Evolutionary conservation across 2,329 filamentous ascomycete genomes (phyloP).

Genomic region (Fusarium sp.): DNA sequence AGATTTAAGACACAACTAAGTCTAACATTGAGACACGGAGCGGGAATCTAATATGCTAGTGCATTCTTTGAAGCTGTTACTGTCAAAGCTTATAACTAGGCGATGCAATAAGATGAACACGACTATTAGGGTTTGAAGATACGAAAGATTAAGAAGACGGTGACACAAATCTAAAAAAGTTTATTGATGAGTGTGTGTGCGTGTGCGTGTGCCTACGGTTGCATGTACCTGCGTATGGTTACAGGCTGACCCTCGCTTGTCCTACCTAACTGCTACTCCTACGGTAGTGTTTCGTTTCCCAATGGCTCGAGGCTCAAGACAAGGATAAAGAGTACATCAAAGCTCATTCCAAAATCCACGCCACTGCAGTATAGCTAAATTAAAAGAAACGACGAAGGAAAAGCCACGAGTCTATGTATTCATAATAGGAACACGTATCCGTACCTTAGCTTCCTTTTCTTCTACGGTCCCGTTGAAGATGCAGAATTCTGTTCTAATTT

Average conservation of each 20-base stretch:
- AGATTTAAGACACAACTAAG: constrained; percentile 24
- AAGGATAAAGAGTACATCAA: constrained; percentile 21
- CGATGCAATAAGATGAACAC: constrained; percentile 14
- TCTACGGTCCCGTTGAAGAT: constrained; percentile 5
- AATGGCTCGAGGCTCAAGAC: constrained; percentile 21
- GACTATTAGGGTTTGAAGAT: background rate
- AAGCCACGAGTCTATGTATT: constrained; percentile 11
- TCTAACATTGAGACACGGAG: constrained; percentile 30
- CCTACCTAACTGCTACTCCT: background rate
- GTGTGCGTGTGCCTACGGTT: constrained; percentile 6
- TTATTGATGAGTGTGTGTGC: constrained; percentile 2
- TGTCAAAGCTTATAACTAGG: constrained; percentile 3
- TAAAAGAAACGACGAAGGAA: constrained; percentile 9
- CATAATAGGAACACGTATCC: constrained; percentile 7
- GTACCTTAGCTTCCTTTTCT: background rate
- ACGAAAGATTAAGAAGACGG: background rate
- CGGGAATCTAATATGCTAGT: constrained; percentile 26
- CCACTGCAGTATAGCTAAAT: constrained; percentile 9
- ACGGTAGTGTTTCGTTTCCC: constrained; percentile 43
- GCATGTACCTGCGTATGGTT: constrained; percentile 34
- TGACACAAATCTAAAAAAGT: constrained; percentile 11
- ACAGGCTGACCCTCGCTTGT: constrained; percentile 38
- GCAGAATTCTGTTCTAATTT: constrained; percentile 13
- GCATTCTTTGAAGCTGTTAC: constrained; percentile 6
- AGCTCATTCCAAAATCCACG: constrained; percentile 37